phyloP scores from a whole-genome alignment of 1,284 basidiomycete species.

The Stygiomarasmius scandens region DNA sequence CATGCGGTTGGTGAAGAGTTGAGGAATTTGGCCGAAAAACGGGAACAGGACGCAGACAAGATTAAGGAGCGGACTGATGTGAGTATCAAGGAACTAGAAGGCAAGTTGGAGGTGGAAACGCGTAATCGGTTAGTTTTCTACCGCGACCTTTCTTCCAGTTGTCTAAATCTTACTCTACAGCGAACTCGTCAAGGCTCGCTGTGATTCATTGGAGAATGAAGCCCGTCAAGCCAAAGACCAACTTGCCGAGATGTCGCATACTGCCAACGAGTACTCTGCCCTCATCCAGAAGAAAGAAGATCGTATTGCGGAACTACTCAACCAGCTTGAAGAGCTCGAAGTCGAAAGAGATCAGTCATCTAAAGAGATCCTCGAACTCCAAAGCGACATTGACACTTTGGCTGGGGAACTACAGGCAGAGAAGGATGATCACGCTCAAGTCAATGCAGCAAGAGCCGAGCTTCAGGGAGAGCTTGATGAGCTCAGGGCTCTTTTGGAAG shows the following conservation, averaged over 20 bases:
- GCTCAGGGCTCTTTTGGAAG: slow-evolving; percentile 77
- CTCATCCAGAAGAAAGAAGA: slow-evolving; percentile 83
- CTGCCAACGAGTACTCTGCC: slow-evolving; percentile 77
- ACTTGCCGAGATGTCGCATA: slow-evolving; percentile 75
- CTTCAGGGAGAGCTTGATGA: slow-evolving; percentile 88
- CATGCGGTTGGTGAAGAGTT: slow-evolving; percentile 74
- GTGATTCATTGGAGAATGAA: slow-evolving; percentile 66
- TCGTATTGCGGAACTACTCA: slow-evolving; percentile 63
- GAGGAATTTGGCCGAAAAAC: slow-evolving; percentile 68
- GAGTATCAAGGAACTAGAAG: slow-evolving; percentile 71
- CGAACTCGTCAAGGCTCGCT: slow-evolving; percentile 62
- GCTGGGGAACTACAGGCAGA: slow-evolving; percentile 68
- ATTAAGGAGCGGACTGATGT: slow-evolving; percentile 79
- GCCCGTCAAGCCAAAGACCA: slow-evolving; percentile 78
- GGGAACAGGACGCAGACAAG: slow-evolving; percentile 80
- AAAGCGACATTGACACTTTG: slow-evolving; percentile 71
- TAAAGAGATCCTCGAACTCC: slow-evolving; percentile 67
- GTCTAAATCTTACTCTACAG: slow-evolving; percentile 39
- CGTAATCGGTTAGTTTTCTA: slow-evolving; percentile 60
- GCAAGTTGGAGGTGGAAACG: slow-evolving; percentile 69
- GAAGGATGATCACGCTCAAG: slow-evolving; percentile 62
- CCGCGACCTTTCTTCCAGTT: slow-evolving; percentile 6
- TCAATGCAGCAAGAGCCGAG: slow-evolving; percentile 54
- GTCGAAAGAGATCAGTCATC: slow-evolving; percentile 55
- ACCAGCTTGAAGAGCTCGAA: slow-evolving; percentile 57